Conservation (phyloP, 2,329 filamentous ascomycete genomes). For the Colletotrichum cereale region DNA sequence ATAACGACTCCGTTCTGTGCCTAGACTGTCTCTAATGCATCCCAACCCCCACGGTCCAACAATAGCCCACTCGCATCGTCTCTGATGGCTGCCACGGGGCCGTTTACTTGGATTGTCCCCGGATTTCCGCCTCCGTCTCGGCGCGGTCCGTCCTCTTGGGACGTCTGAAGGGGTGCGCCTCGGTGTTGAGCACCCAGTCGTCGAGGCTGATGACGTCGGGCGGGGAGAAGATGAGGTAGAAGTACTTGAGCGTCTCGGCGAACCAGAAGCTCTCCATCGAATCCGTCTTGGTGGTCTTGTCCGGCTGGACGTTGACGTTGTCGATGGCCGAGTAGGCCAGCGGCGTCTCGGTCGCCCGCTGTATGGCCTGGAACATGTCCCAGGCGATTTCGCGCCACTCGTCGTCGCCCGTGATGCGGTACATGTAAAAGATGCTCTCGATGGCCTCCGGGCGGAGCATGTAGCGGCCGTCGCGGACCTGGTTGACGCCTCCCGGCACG, state of each 20-base stretch:
- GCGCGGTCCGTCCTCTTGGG: constrained; percentile 42
- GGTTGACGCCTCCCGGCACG: constrained; percentile 69
- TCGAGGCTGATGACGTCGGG: constrained; percentile 74
- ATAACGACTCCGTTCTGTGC: not conserved
- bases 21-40: not conserved
- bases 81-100: not conserved
- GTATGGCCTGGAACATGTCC: constrained; percentile 61
- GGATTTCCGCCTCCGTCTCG: constrained; percentile 30
- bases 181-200: constrained; percentile 75
- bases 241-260: constrained; percentile 83
- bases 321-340: constrained; percentile 57
- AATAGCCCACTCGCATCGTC: not conserved
- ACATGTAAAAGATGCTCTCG: constrained; percentile 65
- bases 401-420: constrained; percentile 61
- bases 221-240: constrained; percentile 79
- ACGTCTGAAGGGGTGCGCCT: constrained; percentile 64
- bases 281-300: constrained; percentile 38
- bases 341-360: constrained; percentile 56
- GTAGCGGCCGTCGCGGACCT: constrained; percentile 59
- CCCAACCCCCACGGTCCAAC: not conserved
- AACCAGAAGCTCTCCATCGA: constrained; percentile 72
- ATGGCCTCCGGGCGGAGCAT: constrained; percentile 64
- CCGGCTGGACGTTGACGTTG: constrained; percentile 33
- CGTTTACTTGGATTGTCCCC: constrained; percentile 7
- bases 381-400: constrained; percentile 60